Evolutionary conservation across 176 grass and related monocot genomes (phyloP).

Genomic region (Cymbopogon citratus): DNA sequence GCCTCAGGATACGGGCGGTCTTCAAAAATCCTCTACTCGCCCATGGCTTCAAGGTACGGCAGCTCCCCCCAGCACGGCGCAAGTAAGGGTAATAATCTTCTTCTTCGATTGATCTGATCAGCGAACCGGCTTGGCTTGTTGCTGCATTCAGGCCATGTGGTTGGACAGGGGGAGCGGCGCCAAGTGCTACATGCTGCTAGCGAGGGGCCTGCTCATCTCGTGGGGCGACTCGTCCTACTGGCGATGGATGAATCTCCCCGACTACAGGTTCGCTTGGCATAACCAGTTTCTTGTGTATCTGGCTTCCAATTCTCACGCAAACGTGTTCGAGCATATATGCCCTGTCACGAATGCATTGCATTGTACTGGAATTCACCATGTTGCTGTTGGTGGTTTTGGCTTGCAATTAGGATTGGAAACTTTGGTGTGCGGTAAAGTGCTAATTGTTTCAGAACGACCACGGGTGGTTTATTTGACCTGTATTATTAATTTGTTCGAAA

Average conservation of each 20-base stretch:
- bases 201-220: neutral
- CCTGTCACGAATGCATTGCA: neutral
- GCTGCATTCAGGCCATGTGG: neutral
- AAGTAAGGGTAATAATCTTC: neutral
- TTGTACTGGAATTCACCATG: neutral
- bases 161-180: neutral
- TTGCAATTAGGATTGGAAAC: no score
- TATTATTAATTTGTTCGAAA: no score
- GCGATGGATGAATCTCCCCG: neutral
- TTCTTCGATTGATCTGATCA: neutral
- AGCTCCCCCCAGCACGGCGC: no score
- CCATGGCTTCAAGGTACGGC: neutral
- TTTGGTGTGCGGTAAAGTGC: no score
- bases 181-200: neutral
- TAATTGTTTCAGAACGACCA: no score
- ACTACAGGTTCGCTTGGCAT: neutral
- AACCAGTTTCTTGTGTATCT: neutral
- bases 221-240: neutral
- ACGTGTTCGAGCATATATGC: neutral
- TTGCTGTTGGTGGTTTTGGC: no score
- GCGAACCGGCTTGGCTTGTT: neutral
- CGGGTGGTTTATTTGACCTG: no score
- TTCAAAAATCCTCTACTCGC: neutral
- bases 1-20: conserved; percentile 24
- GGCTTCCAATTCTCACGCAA: neutral